Conservation (phyloP, 768 basidiomycete genomes). For the Amanita thiersii region DNA sequence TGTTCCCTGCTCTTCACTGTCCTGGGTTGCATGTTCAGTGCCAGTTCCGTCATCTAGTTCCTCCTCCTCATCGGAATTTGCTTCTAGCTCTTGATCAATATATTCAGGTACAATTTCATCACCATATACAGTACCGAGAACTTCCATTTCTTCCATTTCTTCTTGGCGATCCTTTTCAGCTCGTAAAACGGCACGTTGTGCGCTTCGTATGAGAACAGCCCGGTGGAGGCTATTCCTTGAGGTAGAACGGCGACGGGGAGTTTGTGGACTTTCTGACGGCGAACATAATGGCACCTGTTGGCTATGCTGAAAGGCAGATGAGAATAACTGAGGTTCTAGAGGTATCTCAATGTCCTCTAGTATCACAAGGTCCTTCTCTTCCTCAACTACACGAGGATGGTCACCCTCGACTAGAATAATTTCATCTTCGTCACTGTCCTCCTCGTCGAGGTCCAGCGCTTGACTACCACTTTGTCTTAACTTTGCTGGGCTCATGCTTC, state of each 20-base stretch:
- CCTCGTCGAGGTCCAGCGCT: constrained; percentile 16
- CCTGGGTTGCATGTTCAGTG: constrained; percentile 17
- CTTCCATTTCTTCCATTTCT: constrained; percentile 44
- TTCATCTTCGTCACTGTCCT: constrained; percentile 35
- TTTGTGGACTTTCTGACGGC: constrained; percentile 20
- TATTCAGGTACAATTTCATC: constrained; percentile 26
- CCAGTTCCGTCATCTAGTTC: constrained; percentile 15
- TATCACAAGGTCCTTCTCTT: constrained; percentile 64
- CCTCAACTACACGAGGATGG: constrained; percentile 60
- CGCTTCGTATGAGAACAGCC: constrained; percentile 63
- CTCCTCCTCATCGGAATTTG: constrained; percentile 17
- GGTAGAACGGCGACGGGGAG: constrained; percentile 28
- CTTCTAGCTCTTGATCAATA: constrained; percentile 14
- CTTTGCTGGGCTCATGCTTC: constrained; percentile 4
- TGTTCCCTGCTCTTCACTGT: constrained; percentile 21
- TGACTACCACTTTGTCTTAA: not conserved
- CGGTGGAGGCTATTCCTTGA: constrained; percentile 51
- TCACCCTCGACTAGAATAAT: constrained; percentile 60
- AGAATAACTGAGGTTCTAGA: constrained; percentile 10
- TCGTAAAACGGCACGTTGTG: constrained; percentile 49
- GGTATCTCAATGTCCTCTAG: constrained; percentile 52
- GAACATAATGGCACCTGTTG: constrained; percentile 12
- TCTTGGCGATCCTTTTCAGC: constrained; percentile 45
- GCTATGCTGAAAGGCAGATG: constrained; percentile 9
- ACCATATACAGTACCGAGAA: constrained; percentile 29